Base-by-base conservation (phyloP, 345 rosid genomes). In the Eucalyptus brandiana region DNA sequence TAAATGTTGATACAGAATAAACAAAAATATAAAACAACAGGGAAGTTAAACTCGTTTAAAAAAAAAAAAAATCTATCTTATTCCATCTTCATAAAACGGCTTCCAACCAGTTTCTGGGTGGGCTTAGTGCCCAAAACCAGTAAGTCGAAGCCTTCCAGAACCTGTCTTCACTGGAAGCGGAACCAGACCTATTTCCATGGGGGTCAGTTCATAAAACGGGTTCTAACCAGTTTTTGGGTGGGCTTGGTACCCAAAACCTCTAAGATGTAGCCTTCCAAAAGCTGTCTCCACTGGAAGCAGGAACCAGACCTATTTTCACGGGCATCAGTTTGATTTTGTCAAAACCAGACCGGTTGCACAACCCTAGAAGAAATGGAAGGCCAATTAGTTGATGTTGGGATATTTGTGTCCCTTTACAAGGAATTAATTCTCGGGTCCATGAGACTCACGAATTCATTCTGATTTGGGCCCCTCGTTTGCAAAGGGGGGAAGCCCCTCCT, bases 401-500 rank as follows among this genome's bases (percentile, higher is more conserved):
- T 26, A 0, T 58, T 26, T 26, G n/a, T 26, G n/a, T 58, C 65
- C 65, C 4, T 58, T 58, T 58, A 0, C n/a, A 28, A 58, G n/a
- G n/a, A 0, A 26, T 26, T 11, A 58, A 26, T 0, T 58, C 65
- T 3, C 6, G 13, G 65, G 65, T 26, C 15, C 65, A 26, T 58
- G 65, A 0, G 0, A 58, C 65, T 24, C 30, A 0, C n/a, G 7
- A 58, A 0, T 58, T 58, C 0, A 58, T 58, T 1, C 16, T 24
- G 6, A 58, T 0, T 0, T 11, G 7, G 65, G n/a, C 65, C n/a
- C n/a, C 65, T 26, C 65, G 14, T 58, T 28, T 24, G 65, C 6
- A 12, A 11, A 58, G 30, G 2, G 69, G 0, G 0, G 34, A 7
- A 62, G 34, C 69, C 69, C 69, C 69, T 28, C 5, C 69, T 30